A percentile compares a stretch with the other conserved stretches of the same genome.
phyloP scores from a whole-genome alignment of 768 basidiomycete species.

The Saitozyma sp. region DNA sequence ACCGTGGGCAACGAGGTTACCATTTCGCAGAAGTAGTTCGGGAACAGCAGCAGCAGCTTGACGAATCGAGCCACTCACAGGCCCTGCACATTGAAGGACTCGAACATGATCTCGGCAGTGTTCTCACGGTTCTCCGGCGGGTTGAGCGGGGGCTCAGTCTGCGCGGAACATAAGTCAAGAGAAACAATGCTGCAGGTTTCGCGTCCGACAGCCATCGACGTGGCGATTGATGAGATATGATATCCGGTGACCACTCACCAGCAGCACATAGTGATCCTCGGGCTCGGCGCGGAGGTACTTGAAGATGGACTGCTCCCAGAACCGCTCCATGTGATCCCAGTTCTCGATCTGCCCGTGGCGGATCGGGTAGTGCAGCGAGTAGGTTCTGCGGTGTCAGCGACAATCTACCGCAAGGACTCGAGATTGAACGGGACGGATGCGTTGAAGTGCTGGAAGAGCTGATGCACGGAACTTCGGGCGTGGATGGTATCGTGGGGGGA shows the following conservation, averaged over 20 bases:
- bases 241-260: conserved; percentile 61
- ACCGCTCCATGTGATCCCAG: conserved; percentile 85
- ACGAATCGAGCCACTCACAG: conserved; percentile 52
- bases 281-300: conserved; percentile 98
- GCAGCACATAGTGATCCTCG: conserved; percentile 96
- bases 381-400: conserved; percentile 59
- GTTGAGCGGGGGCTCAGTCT: conserved; percentile 99
- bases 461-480: no score
- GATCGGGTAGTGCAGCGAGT: conserved; percentile 93
- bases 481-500: neutral
- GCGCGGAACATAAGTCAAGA: no score
- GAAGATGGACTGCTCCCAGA: conserved; percentile 99
- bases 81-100: conserved; percentile 98
- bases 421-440: neutral
- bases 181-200: no score
- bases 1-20: neutral
- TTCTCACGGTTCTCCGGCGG: conserved; percentile 98
- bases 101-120: conserved; percentile 99
- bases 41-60: neutral
- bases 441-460: no score
- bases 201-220: no score
- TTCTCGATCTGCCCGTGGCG: conserved; percentile 97
- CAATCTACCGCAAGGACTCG: no score
- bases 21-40: neutral
- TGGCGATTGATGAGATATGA: no score